phyloP scores from a whole-genome alignment of 1,284 basidiomycete species.

The Heliocybe sulcata region DNA sequence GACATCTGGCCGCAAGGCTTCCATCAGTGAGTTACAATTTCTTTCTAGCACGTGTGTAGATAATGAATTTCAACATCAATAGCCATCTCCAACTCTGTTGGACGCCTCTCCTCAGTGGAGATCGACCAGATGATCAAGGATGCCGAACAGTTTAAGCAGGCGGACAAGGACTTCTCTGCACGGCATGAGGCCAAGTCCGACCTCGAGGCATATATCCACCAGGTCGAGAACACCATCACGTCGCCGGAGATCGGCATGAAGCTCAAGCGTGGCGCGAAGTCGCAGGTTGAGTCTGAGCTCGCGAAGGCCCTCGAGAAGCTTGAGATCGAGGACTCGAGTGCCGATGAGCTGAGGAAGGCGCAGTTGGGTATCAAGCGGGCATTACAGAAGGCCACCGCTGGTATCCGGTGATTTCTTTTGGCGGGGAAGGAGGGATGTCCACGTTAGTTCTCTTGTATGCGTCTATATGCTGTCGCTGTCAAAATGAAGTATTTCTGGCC shows the following conservation, averaged over 20 bases:
- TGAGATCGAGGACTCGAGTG: conserved; percentile 88
- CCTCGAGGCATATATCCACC: conserved; percentile 92
- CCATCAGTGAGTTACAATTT: conserved; percentile 67
- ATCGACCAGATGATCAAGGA: conserved; percentile 99
- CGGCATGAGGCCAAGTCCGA: conserved; percentile 96
- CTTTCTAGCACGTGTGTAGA: conserved; percentile 4
- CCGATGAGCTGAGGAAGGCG: conserved; percentile 91
- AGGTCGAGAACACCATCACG: conserved; percentile 89
- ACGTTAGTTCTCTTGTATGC: neutral
- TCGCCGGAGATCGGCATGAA: conserved; percentile 95
- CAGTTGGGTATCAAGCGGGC: conserved; percentile 91
- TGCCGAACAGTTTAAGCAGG: conserved; percentile 92
- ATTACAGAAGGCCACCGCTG: conserved; percentile 91
- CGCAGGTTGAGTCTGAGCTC: conserved; percentile 91
- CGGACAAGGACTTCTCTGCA: conserved; percentile 95
- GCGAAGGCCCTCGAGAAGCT: conserved; percentile 95
- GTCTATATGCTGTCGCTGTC: neutral
- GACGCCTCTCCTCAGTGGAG: conserved; percentile 89
- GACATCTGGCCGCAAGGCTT: conserved; percentile 93
- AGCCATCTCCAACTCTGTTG: conserved; percentile 94
- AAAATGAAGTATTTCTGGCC: neutral
- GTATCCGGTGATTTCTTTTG: conserved; percentile 54
- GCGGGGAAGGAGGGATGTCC: conserved; percentile 7
- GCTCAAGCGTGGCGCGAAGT: conserved; percentile 92
- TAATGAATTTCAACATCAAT: conserved; percentile 8